phyloP scores from a whole-genome alignment of 257 asterid species.

The Fraxinus pennsylvanica region DNA sequence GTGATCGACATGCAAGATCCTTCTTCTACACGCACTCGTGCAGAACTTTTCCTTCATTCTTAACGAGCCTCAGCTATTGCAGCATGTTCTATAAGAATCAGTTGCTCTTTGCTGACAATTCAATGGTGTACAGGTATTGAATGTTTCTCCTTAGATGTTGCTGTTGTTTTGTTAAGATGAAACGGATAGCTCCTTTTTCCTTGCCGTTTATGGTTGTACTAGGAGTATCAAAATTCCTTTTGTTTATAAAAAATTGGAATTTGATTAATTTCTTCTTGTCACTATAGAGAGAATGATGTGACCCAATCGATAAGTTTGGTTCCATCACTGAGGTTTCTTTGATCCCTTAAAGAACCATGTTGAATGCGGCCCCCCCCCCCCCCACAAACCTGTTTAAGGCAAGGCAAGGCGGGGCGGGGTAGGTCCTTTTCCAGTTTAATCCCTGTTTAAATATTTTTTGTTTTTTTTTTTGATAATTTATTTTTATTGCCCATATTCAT shows the following conservation, averaged over 20 bases:
- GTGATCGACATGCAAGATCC: background rate
- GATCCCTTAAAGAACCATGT: background rate
- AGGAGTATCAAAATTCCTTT: background rate
- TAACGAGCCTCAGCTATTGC: conserved; percentile 3
- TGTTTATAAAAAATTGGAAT: background rate
- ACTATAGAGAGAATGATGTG: background rate
- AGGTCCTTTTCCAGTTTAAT: too few species aligned
- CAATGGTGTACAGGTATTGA: conserved; percentile 23
- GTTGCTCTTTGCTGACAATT: conserved; percentile 7
- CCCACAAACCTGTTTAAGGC: too few species aligned
- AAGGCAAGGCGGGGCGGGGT: too few species aligned
- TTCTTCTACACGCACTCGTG: background rate
- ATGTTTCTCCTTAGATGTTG: background rate
- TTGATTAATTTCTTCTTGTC: background rate
- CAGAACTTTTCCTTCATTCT: background rate
- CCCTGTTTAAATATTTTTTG: too few species aligned
- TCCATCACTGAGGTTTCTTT: too few species aligned
- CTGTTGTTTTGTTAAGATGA: background rate
- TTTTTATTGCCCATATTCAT: too few species aligned
- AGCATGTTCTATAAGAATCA: conserved; percentile 11
- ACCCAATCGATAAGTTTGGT: too few species aligned
- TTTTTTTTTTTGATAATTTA: too few species aligned
- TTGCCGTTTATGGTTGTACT: background rate
- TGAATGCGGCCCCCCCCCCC: too few species aligned
- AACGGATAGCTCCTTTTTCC: background rate